phyloP scores from a whole-genome alignment of 306 rosid genomes.

The Cucumis sativus region Cucumber_9930_V3 NC_026661.2:18620501-18621000 shows the following conservation, averaged over 20 bases:
- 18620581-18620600: background rate
- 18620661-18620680: background rate
- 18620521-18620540: conserved; percentile 24
- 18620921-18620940: no score
- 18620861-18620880: background rate
- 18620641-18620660: background rate
- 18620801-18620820: background rate
- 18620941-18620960: no score
- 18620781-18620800: no score
- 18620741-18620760: no score
- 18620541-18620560: conserved; percentile 17
- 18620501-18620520: conserved; percentile 1
- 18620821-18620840: background rate
- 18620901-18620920: no score
- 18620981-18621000: no score
- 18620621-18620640: background rate
- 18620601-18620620: background rate
- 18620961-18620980: no score
- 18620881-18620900: no score
- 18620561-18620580: conserved; percentile 16
- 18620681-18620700: background rate
- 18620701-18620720: background rate
- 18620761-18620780: no score
- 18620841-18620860: no score
- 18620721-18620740: no score